Evolutionary conservation across 1,284 basidiomycete genomes (phyloP).

Genomic region (Gymnopus androsaceus): DNA sequence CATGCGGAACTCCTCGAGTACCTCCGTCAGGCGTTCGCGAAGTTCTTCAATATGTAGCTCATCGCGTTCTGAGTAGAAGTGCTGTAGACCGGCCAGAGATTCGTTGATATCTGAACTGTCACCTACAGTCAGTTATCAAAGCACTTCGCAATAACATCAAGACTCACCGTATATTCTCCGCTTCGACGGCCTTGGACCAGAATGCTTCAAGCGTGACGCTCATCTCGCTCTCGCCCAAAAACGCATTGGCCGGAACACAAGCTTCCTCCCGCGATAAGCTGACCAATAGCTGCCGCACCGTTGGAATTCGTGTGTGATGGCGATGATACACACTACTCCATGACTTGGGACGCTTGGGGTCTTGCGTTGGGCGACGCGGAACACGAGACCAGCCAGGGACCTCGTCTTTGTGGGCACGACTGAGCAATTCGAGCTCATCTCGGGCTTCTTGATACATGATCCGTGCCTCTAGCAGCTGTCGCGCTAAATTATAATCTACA

Average conservation of each 20-base stretch:
- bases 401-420: not conserved
- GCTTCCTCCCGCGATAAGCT: not conserved
- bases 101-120: not conserved
- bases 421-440: not conserved
- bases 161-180: not conserved
- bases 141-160: not conserved
- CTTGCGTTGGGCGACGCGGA: not conserved
- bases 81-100: not conserved
- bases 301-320: not conserved
- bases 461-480: not conserved
- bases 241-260: not conserved
- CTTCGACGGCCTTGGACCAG: not conserved
- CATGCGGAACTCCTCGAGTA: not conserved
- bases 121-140: not conserved
- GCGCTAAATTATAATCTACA: not conserved
- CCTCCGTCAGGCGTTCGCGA: not conserved
- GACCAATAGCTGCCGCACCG: not conserved
- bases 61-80: not conserved
- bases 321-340: not conserved
- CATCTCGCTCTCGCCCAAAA: not conserved
- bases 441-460: not conserved
- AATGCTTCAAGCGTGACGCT: not conserved
- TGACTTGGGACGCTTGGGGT: not conserved
- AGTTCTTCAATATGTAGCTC: not conserved
- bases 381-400: not conserved